phyloP scores from a whole-genome alignment of 1,284 basidiomycete species.

The Ceratobasidium sp. region DNA sequence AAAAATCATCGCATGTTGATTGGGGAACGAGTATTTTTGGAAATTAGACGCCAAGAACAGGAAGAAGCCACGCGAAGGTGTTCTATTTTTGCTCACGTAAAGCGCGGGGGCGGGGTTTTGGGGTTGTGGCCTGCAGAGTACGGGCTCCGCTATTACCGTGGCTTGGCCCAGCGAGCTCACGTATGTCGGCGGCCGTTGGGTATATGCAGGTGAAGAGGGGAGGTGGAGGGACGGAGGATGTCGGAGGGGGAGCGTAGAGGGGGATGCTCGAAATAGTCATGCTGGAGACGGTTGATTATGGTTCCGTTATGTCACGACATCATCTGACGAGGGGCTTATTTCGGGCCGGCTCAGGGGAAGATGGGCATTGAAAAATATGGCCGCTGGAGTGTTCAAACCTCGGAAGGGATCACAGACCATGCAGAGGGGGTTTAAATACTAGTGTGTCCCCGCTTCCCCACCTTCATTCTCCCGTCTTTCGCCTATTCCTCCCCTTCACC shows the following conservation, averaged over 20 bases:
- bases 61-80: constrained; percentile 7
- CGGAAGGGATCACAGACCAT: no score
- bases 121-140: neutral
- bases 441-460: constrained; percentile 23
- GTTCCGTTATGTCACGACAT: constrained; percentile 18
- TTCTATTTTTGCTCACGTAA: constrained; percentile 34
- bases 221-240: neutral
- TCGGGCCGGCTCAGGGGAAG: constrained; percentile 1
- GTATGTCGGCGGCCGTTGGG: neutral
- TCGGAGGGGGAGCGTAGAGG: neutral
- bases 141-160: neutral
- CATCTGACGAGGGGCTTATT: constrained; percentile 25
- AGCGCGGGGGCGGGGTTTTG: constrained; percentile 2
- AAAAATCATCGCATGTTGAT: constrained; percentile 33
- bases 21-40: constrained; percentile 34
- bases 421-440: constrained; percentile 24
- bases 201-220: neutral
- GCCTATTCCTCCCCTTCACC: constrained; percentile 20
- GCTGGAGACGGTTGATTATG: neutral
- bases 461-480: constrained; percentile 37
- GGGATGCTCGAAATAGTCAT: constrained; percentile 9
- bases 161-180: neutral
- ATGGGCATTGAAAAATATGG: neutral
- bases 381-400: neutral
- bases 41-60: constrained; percentile 32